Base-by-base conservation (phyloP, 345 rosid species). In the Eucalyptus cloeziana region DNA sequence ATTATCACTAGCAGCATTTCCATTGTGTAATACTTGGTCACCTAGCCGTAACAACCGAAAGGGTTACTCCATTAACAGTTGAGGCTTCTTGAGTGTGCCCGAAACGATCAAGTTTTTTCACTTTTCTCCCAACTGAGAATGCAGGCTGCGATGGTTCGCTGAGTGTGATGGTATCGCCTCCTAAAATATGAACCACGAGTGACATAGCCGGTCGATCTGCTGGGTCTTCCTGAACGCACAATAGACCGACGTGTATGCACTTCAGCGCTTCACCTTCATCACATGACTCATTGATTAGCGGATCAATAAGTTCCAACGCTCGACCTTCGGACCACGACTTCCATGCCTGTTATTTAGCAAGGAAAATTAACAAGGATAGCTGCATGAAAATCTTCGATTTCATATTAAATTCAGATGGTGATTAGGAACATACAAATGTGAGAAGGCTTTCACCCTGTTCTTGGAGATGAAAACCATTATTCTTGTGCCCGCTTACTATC, bases 141-240 rank as follows among this genome's bases (percentile, higher is more conserved):
- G 93, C 91, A 13, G 94, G 93, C 10, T 90, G 43, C 54, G 69
- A 21, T 85, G 94, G 94, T 56, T 13, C 31, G 62, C 91, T 79
- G 85, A 93, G 91, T 5, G 83, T 52, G 30, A 83, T 25, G 8
- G 87, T 81, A 47, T 83, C 87, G 7, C 79, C 85, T 52, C 49
- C 52, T 30, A 88, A 37, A 86, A 88, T 88, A 14, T 27, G 50
- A 54, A 81, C 87, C 43, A 83, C 89, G 3, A 44, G 16, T 24
- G 80, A 52, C 89, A 88, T 88, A 52, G 49, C n/a, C 1, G 89
- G 89, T 22, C 79, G 89, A 83, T 88, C 87, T 19, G 30, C 80
- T 24, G 79, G 43, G 27, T 88, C 87, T 83, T 83, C 89, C 1
- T 88, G 89, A 50, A 88, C 87, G 31, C 89, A 88, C 45, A 88